Conservation (phyloP, 2,329 filamentous ascomycete species). For the Monosporascus sp. region DNA sequence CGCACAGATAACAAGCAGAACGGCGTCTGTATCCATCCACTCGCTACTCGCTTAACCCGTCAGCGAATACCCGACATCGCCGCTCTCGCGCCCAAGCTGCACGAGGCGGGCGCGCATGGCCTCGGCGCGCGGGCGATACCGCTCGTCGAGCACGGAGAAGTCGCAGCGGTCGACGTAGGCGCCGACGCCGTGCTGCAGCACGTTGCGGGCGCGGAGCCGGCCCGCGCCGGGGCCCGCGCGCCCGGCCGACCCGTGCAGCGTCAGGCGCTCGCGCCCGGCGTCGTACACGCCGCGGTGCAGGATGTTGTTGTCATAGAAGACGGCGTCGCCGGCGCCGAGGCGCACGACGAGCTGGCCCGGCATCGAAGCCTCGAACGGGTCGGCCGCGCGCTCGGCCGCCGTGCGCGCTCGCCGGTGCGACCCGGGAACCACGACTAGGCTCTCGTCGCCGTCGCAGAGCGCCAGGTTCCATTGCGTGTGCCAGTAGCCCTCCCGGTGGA, state of each 20-base stretch:
- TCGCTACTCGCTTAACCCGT: conserved; percentile 35
- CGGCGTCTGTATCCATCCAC: too few species aligned
- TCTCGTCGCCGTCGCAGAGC: conserved; percentile 63
- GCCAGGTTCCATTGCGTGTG: conserved; percentile 89
- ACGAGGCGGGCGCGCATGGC: conserved; percentile 60
- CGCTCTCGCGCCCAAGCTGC: conserved; percentile 53
- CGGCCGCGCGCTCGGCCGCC: conserved; percentile 60
- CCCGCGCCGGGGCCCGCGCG: conserved; percentile 52
- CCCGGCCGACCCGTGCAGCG: conserved; percentile 68
- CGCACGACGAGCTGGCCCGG: conserved; percentile 60
- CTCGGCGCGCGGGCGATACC: conserved; percentile 45
- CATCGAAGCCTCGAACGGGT: conserved; percentile 55
- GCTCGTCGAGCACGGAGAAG: conserved; percentile 42
- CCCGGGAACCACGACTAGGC: conserved; percentile 70
- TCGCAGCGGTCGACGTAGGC: conserved; percentile 57
- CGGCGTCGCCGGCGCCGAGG: conserved; percentile 69
- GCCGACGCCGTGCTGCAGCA: conserved; percentile 69
- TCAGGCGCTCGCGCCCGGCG: conserved; percentile 55
- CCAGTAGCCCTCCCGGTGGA: conserved; percentile 40
- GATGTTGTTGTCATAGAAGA: conserved; percentile 90
- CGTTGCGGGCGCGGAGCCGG: conserved; percentile 58
- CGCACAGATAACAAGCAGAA: too few species aligned
- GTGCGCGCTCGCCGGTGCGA: conserved; percentile 70
- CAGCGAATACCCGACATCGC: conserved; percentile 59
- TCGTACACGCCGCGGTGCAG: conserved; percentile 67